Evolutionary conservation across 1,284 basidiomycete genomes (phyloP), one percentile per base, ranked within the genome.

Genomic region (Schizophyllum amplum): DNA sequence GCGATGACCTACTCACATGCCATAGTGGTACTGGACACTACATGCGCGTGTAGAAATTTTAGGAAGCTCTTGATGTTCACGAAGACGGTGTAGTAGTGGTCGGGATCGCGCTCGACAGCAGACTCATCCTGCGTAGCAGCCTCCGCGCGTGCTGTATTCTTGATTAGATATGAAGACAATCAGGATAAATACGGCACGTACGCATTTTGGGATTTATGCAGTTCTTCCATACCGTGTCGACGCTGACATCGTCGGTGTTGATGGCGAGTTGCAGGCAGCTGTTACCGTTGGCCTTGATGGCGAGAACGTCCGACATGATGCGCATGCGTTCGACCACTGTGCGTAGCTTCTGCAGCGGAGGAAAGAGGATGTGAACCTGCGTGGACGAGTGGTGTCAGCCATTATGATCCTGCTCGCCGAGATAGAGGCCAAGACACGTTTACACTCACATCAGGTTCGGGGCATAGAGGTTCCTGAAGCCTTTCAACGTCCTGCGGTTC

Each of bases 11-110:
- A 70, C 84, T 58, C 65, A 93, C 92, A 92, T 15, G 90, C 91
- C 60, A 95, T 92, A 0, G 92, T 93, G 1, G 87, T 86, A 0
- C 86, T 88, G 1, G 89, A 91, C n/a, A 94, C 83, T 52, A 88
- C 81, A 68, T 94, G 87, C 59, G 87, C 87, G 57, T 83, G 88
- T 52, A 95, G 74, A 70, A 94, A 94, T 68, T 91, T 92, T 62
- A 88, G 75, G 65, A 94, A 84, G 59, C 87, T 90, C 55, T 82
- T 82, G 50, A 87, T 81, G 1, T 87, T 85, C 2, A 94, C 78
- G 5, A 84, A 76, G 1, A 90, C 86, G 5, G 78, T 77, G 55
- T 84, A 71, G 15, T 81, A 73, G 3, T 77, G 77, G 48, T 84
- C 79, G 4, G 71, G 67, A 21, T 74, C 70, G 33, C 73, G 73